A percentile compares a stretch with the other conserved stretches of the same genome.
Conservation (phyloP, 768 basidiomycete genomes). For the Hygrocybe punicea region DNA sequence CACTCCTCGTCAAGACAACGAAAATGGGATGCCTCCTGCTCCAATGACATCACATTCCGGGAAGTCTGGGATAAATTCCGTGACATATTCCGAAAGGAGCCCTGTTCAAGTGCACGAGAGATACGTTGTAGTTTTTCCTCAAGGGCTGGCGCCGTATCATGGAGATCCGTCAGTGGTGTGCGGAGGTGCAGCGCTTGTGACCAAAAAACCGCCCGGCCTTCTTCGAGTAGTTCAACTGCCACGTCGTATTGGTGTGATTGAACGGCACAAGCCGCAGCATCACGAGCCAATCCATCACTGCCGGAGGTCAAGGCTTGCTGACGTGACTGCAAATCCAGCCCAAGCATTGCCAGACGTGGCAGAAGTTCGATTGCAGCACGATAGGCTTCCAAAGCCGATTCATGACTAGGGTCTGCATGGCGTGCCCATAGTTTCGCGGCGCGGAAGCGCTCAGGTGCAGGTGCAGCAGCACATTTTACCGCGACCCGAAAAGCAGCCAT, state of each 20-base stretch:
- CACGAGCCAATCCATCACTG: constrained; percentile 21
- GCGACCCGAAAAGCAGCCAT: constrained; percentile 20
- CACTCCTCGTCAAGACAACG: constrained; percentile 25
- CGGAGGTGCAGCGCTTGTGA: constrained; percentile 26
- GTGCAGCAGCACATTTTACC: constrained; percentile 8
- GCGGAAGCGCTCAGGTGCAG: constrained; percentile 8
- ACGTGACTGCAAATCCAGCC: constrained; percentile 16
- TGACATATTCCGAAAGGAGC: background rate
- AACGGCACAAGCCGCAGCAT: constrained; percentile 27
- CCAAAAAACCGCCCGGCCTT: constrained; percentile 34
- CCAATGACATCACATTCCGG: constrained; percentile 4
- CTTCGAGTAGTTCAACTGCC: constrained; percentile 32
- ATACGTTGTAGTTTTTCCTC: constrained; percentile 5
- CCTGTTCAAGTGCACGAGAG: constrained; percentile 2
- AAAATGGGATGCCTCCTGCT: constrained; percentile 16
- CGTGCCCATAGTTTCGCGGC: constrained; percentile 1
- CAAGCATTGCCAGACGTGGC: constrained; percentile 15
- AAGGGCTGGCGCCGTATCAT: constrained; percentile 16
- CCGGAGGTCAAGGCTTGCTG: constrained; percentile 14
- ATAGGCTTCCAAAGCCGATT: constrained; percentile 30
- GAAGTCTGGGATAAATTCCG: background rate
- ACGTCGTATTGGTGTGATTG: constrained; percentile 19
- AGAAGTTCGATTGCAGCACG: constrained; percentile 24
- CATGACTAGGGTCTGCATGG: constrained; percentile 11
- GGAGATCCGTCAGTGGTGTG: constrained; percentile 21